Evolutionary conservation across 371 early-diverging fungal genomes (phyloP), one percentile per base, ranked within the genome.

Genomic region (Funneliformis caledonium): DNA sequence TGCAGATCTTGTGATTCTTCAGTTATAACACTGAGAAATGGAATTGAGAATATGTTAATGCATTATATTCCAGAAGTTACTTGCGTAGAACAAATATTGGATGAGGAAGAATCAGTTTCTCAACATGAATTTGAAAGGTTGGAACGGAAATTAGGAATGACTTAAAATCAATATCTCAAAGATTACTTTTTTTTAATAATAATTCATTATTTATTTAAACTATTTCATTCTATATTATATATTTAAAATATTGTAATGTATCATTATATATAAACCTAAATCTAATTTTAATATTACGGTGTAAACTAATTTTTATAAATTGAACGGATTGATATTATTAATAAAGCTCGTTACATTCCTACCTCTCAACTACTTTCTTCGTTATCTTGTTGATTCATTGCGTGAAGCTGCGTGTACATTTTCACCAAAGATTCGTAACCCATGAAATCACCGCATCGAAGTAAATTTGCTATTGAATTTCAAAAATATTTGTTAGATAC

Each of bases 1-100:
- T 99, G 99, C 87, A 88, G 98, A 80, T 95, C 97, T 9, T 99
- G 99, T 83, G 95, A 96, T 68, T 93, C 93, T 22, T 91, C 94
- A 50, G 89, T 92, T 0, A 91, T 98, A 10, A 98, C 97, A 0
- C 89, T 98, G 47, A 99, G 98, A 90, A 96, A 97, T 82, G 99
- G 99, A 4, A 97, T 99, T 80, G 98, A 98, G 86, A 97, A 96
- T 81, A 99, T 99, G 99, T 85, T 99, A 82, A 96, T 94, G 93
- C 97, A 99, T 85, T 99, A 98, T 83, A 93, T 99, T 70, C 98
- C 98, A 0, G 98, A 98, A 83, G 97, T 99, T n/a, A 88, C 92
- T 33, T 86, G 91, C 4, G 98, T 99, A 2, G 97, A 97, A 84
- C 97, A 97, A 86, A 91, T 94, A 33, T 88, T 92, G 81, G 91